phyloP scores from a whole-genome alignment of 352 stramenopile genomes.

The Blastocystis sp. region DNA sequence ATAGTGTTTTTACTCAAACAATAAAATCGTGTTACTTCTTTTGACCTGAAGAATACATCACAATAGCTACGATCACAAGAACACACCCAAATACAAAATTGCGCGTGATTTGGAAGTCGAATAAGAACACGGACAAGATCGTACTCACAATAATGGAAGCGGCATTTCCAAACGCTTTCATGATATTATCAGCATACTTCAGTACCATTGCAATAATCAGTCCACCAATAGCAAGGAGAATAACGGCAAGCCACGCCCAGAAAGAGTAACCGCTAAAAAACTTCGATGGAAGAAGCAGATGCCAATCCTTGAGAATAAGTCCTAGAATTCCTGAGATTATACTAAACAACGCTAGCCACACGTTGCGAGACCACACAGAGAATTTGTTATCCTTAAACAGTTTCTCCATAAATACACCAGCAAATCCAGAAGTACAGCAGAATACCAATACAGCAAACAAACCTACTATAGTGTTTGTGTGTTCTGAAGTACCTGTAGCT shows the following conservation, averaged over 20 bases:
- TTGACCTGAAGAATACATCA: conserved; percentile 66
- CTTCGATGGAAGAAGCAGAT: conserved; percentile 68
- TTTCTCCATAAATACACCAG: conserved; percentile 84
- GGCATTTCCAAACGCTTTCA: conserved; percentile 82
- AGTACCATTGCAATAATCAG: conserved; percentile 83
- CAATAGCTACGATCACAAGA: conserved; percentile 71
- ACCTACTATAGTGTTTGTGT: conserved; percentile 69
- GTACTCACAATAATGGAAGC: conserved; percentile 78
- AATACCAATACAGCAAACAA: conserved; percentile 73
- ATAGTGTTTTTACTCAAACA: not conserved
- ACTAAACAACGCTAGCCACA: conserved; percentile 78
- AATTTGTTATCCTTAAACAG: conserved; percentile 75
- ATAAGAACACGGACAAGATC: conserved; percentile 74
- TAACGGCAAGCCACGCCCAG: conserved; percentile 70
- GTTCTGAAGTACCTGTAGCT: not conserved
- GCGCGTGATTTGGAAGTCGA: conserved; percentile 74
- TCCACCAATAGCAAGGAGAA: conserved; percentile 74
- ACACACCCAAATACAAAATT: conserved; percentile 73
- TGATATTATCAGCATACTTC: conserved; percentile 86
- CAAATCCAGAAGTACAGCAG: conserved; percentile 75
- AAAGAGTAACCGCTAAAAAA: conserved; percentile 76
- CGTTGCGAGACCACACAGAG: conserved; percentile 79
- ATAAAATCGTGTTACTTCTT: not conserved
- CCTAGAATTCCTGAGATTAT: conserved; percentile 74
- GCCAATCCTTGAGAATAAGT: conserved; percentile 71